Conservation (phyloP, 2,329 filamentous ascomycete species). For the Coniochaeta sp. region DNA sequence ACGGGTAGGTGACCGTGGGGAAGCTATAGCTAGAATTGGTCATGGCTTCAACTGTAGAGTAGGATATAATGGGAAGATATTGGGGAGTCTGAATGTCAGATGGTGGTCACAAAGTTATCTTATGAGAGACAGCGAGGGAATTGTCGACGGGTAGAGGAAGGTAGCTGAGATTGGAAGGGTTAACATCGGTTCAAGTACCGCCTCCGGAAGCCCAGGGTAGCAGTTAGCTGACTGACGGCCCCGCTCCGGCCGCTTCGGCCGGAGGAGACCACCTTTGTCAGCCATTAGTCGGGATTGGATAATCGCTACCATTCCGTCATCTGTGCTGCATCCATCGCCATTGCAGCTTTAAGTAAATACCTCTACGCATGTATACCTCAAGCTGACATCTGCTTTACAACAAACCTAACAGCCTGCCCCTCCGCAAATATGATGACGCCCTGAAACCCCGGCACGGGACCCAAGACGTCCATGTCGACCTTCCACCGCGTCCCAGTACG, state of each 20-base stretch:
- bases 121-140: background rate
- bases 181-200: background rate
- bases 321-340: background rate
- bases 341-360: too few relatives aligned
- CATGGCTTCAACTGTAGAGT: too few relatives aligned
- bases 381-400: background rate
- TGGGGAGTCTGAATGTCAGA: background rate
- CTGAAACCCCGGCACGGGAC: background rate
- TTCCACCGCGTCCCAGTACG: slow-evolving; percentile 17
- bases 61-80: background rate
- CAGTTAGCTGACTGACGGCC: background rate
- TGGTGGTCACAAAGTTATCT: too few relatives aligned
- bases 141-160: background rate
- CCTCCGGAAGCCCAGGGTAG: too few relatives aligned
- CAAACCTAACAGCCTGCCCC: background rate
- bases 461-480: slow-evolving; percentile 3
- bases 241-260: background rate
- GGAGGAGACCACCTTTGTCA: background rate
- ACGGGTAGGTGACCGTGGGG: slow-evolving; percentile 33
- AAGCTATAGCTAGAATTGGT: background rate
- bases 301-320: background rate
- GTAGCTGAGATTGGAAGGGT: background rate
- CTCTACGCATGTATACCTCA: background rate
- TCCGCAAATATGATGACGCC: background rate
- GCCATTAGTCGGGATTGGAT: background rate